phyloP scores from a whole-genome alignment of 139 green algal species.

The Mesotaenium endlicherianum region DNA sequence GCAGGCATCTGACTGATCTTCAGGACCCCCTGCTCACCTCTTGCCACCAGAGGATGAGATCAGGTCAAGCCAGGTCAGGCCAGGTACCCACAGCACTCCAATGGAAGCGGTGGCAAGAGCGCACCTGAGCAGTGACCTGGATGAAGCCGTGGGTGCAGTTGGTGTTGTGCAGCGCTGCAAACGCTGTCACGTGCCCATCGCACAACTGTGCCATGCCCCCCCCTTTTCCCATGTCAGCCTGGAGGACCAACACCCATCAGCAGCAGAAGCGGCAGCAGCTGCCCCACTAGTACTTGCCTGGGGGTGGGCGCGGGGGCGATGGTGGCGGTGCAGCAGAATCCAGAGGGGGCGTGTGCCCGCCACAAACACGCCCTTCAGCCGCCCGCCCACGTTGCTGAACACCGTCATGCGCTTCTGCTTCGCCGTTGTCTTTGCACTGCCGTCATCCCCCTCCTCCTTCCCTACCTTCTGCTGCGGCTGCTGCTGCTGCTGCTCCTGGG shows the following conservation, averaged over 20 bases:
- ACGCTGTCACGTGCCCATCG: conserved; percentile 41
- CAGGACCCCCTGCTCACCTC: conserved; percentile 48
- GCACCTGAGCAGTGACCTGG: conserved; percentile 31
- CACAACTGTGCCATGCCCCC: too few species aligned
- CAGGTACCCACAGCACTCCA: too few species aligned
- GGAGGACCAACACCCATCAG: too few species aligned
- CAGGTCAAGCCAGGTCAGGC: too few species aligned
- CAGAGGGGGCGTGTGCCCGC: conserved; percentile 65
- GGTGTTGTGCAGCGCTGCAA: conserved; percentile 87
- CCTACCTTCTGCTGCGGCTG: background rate
- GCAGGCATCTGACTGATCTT: conserved; percentile 77
- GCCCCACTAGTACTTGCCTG: too few species aligned
- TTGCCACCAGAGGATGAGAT: too few species aligned
- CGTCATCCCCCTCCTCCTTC: background rate
- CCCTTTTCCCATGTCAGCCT: too few species aligned
- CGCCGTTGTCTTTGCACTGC: background rate
- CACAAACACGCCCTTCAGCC: conserved; percentile 64
- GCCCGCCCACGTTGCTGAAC: conserved; percentile 60
- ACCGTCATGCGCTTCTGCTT: background rate
- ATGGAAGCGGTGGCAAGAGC: background rate
- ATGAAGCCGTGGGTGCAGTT: conserved; percentile 83
- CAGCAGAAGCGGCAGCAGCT: too few species aligned
- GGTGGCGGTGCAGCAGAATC: conserved; percentile 68
- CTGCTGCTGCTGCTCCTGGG: background rate
- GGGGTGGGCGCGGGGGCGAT: conserved; percentile 63